Conservation (phyloP, 169 alveolate species). For the Plasmodium fragile region DNA sequence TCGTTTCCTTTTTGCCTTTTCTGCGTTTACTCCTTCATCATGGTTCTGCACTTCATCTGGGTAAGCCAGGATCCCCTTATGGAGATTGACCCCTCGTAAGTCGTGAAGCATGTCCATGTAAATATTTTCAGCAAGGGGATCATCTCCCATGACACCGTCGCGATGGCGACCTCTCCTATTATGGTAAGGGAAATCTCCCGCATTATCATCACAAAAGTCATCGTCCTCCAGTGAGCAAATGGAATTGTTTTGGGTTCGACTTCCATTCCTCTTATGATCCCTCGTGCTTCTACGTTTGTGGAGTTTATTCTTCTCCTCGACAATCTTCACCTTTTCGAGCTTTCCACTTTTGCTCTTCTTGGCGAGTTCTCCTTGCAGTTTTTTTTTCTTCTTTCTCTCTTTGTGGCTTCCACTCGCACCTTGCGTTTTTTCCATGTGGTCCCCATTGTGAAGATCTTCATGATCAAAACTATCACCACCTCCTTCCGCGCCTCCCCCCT, state of each 20-base stretch:
- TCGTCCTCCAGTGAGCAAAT: background rate
- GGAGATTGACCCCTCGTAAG: background rate
- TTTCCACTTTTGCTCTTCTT: background rate
- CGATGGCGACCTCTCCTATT: background rate
- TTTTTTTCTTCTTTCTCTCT: background rate
- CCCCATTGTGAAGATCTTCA: background rate
- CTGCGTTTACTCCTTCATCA: background rate
- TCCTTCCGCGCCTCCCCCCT: background rate
- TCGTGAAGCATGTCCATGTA: background rate
- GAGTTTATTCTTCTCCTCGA: background rate
- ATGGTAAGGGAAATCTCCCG: background rate
- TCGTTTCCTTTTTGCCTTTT: background rate
- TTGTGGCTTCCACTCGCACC: background rate
- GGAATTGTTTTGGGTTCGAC: background rate
- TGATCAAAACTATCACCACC: background rate
- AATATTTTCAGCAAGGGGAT: background rate
- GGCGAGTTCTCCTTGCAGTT: background rate
- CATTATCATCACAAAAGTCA: background rate
- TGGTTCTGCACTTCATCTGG: background rate
- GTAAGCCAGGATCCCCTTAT: background rate
- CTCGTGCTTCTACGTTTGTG: background rate
- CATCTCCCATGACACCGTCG: background rate
- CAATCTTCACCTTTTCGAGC: background rate
- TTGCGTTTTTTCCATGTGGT: background rate
- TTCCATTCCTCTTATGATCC: background rate